phyloP scores from a whole-genome alignment of 176 grass and related monocot species.

The Pharus latifolius region DNA sequence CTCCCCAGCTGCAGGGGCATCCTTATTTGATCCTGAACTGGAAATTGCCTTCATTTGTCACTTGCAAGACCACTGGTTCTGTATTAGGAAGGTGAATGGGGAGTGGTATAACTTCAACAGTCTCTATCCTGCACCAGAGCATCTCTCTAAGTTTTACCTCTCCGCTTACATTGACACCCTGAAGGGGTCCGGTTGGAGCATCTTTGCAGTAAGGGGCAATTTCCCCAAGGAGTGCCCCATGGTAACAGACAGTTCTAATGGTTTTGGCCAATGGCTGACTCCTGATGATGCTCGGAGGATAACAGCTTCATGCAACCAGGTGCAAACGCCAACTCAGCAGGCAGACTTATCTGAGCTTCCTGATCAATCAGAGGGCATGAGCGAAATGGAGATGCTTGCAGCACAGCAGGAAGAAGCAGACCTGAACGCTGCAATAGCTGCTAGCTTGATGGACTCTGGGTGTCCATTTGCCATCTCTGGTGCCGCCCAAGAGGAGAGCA shows the following conservation, averaged over 20 bases:
- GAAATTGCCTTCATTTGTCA: constrained; percentile 97
- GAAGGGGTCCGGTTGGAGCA: constrained; percentile 89
- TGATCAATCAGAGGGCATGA: constrained; percentile 23
- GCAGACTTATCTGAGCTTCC: neutral
- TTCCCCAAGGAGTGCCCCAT: constrained; percentile 89
- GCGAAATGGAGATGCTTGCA: constrained; percentile 54
- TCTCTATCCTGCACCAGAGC: constrained; percentile 87
- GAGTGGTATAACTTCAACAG: constrained; percentile 99
- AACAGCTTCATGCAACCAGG: constrained; percentile 65
- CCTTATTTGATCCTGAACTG: constrained; percentile 63
- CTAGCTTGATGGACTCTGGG: constrained; percentile 69
- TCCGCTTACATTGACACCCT: constrained; percentile 79
- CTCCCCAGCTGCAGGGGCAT: constrained; percentile 55
- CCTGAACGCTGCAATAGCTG: constrained; percentile 78
- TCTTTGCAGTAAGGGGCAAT: constrained; percentile 78
- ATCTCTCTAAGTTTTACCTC: constrained; percentile 92
- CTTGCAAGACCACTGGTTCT: constrained; percentile 92
- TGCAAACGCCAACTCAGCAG: constrained; percentile 19
- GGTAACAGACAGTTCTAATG: constrained; percentile 45
- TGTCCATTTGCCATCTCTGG: neutral
- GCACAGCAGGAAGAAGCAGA: constrained; percentile 74
- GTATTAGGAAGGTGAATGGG: constrained; percentile 84
- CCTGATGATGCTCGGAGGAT: constrained; percentile 73
- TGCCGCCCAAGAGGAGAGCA: neutral
- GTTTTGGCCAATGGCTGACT: constrained; percentile 87